phyloP scores from a whole-genome alignment of 176 grass and related monocot genomes.

The Hsuehochloa calcarea region DNA sequence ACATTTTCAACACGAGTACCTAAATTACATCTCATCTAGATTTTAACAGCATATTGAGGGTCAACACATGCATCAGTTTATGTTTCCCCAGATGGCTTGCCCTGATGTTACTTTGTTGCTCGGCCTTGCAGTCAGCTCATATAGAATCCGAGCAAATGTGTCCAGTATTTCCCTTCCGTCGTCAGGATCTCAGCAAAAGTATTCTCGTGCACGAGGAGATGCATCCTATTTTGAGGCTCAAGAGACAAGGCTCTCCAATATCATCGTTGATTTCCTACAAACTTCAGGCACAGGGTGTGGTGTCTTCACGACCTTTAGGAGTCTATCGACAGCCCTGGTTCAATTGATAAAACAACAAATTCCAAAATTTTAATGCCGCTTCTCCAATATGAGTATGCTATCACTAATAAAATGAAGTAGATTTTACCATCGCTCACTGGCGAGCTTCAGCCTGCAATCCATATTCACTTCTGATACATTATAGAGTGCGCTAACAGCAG shows the following conservation, averaged over 20 bases:
- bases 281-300: conserved; percentile 81
- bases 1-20: neutral
- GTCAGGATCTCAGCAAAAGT: conserved; percentile 90
- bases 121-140: conserved; percentile 80
- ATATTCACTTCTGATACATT: conserved; percentile 95
- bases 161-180: conserved; percentile 80
- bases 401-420: conserved; percentile 14
- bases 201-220: conserved; percentile 86
- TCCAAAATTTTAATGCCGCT: neutral
- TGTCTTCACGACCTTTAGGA: conserved; percentile 79
- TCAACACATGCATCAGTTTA: conserved; percentile 47
- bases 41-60: neutral
- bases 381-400: neutral
- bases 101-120: conserved; percentile 74
- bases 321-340: conserved; percentile 89
- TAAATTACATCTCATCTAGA: conserved; percentile 18
- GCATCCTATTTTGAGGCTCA: conserved; percentile 79
- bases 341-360: conserved; percentile 12
- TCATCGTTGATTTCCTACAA: conserved; percentile 88
- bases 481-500: conserved; percentile 88
- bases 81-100: conserved; percentile 90
- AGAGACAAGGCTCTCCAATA: conserved; percentile 89
- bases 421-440: conserved; percentile 81
- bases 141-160: conserved; percentile 89
- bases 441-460: conserved; percentile 89